phyloP scores from a whole-genome alignment of 129 eudicot genomes.

The Saussurea involucrata region DNA sequence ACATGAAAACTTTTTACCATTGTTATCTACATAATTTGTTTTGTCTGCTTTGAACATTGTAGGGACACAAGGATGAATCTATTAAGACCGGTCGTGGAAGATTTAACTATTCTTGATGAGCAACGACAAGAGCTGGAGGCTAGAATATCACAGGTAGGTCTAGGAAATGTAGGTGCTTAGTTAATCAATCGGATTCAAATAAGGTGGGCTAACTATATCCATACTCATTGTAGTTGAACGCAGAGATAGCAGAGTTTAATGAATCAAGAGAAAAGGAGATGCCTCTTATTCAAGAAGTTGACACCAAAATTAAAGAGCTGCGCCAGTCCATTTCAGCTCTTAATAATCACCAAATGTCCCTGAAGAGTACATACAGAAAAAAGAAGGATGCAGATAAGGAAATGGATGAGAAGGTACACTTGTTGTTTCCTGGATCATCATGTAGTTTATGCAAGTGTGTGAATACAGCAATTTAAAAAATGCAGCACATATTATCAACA shows the following conservation, averaged over 20 bases:
- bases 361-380: constrained; percentile 50
- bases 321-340: constrained; percentile 52
- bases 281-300: constrained; percentile 71
- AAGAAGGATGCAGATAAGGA: constrained; percentile 63
- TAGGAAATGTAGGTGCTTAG: not conserved
- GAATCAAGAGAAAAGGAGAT: constrained; percentile 68
- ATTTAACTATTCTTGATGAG: constrained; percentile 45
- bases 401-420: constrained; percentile 66
- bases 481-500: not conserved
- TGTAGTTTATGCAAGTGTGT: not conserved
- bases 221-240: constrained; percentile 43
- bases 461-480: not conserved
- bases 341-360: constrained; percentile 64
- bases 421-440: not conserved
- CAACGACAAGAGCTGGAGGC: constrained; percentile 41
- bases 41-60: not conserved
- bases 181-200: not conserved
- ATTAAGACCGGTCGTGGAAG: constrained; percentile 47
- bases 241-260: constrained; percentile 55
- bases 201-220: not conserved
- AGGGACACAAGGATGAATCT: constrained; percentile 52
- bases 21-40: not conserved
- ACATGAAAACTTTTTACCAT: not conserved
- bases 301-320: constrained; percentile 60
- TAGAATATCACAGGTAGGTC: constrained; percentile 51